Base-by-base conservation (phyloP, 495 filamentous ascomycete species). In the Penicillium odoratum region DNA sequence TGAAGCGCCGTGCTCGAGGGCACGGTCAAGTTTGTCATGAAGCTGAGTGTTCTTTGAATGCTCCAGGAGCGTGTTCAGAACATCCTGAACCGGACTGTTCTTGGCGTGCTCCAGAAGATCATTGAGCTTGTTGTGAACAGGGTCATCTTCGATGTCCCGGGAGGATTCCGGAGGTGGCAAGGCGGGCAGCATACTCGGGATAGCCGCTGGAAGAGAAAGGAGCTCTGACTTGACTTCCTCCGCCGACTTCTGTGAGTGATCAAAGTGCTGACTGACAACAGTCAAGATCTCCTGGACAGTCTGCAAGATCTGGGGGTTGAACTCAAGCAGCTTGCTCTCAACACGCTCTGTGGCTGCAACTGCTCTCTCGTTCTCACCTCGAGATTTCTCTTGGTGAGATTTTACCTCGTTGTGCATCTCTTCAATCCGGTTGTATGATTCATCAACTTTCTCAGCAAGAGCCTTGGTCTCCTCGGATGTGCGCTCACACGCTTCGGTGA, bases 51-150 rank as follows among this genome's bases (percentile, higher is more conserved):
- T 75, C 25, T 75, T 77, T 3, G 82, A 78, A 28, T 84, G 78
- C 43, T 85, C 83, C 21, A 97, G 81, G 6, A 98, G 81, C 57
- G 83, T 84, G 66, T 93, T 89, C 33, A 98, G 80, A 68, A 96
- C 92, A 48, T 91, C 85, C 29, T 92, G 88, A 8, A 97, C 81
- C 28, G 77, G 78, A 6, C 71, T 71, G 34, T 69, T 71, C 56
- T 80, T 78, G 8, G 79, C 78, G 60, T 83, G 78, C 21, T 83
- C 83, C 28, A 97, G 77, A 7, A 98, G 79, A 60, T 82, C 85
- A 69, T 98, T 87, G n/a, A 98, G 81, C 74, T 97, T 97, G 52
- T 86, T 83, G 34, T 92, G 88, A 4, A 96, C 81, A 42, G 74
- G 78, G 5, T 74, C 81, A 67, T 95, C 88, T 69, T 92, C 88